Conservation (phyloP, 2,329 filamentous ascomycete species). For the Westerdykella ornata region DNA sequence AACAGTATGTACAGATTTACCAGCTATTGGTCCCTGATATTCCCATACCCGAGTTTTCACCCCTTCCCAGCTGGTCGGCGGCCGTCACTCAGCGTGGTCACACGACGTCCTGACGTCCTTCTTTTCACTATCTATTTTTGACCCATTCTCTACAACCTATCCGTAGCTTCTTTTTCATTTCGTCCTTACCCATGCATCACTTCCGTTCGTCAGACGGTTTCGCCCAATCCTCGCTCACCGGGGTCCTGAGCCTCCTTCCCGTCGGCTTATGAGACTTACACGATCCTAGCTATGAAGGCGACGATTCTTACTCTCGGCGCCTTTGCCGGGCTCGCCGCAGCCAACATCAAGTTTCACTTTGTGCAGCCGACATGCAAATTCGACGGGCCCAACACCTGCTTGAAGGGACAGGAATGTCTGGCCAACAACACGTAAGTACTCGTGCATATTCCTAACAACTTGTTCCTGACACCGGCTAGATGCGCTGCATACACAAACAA, state of each 20-base stretch:
- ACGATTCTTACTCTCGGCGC: slow-evolving; percentile 24
- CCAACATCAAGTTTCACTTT: slow-evolving; percentile 47
- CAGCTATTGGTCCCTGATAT: too few species aligned
- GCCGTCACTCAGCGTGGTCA: too few species aligned
- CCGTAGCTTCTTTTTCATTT: too few species aligned
- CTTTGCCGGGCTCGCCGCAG: slow-evolving; percentile 34
- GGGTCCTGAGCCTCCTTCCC: too few species aligned
- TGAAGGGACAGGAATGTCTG: slow-evolving; percentile 36
- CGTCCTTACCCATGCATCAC: too few species aligned
- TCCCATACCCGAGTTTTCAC: too few species aligned
- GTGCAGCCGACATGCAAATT: slow-evolving; percentile 42
- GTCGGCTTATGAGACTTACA: slow-evolving; percentile 6
- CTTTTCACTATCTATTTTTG: too few species aligned
- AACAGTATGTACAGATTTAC: not conserved
- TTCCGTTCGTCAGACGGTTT: too few species aligned
- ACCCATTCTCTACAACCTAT: too few species aligned
- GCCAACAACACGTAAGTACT: slow-evolving; percentile 29
- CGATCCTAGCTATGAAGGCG: slow-evolving; percentile 24
- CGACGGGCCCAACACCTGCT: slow-evolving; percentile 24
- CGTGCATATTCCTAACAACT: not conserved
- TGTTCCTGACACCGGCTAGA: slow-evolving; percentile 6
- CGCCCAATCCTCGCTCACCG: too few species aligned
- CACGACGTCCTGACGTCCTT: too few species aligned
- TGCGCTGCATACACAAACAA: slow-evolving; percentile 16
- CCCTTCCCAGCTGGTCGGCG: too few species aligned